Conservation (phyloP, 2,329 filamentous ascomycete species). For the Sarocladium brachiariae region DNA sequence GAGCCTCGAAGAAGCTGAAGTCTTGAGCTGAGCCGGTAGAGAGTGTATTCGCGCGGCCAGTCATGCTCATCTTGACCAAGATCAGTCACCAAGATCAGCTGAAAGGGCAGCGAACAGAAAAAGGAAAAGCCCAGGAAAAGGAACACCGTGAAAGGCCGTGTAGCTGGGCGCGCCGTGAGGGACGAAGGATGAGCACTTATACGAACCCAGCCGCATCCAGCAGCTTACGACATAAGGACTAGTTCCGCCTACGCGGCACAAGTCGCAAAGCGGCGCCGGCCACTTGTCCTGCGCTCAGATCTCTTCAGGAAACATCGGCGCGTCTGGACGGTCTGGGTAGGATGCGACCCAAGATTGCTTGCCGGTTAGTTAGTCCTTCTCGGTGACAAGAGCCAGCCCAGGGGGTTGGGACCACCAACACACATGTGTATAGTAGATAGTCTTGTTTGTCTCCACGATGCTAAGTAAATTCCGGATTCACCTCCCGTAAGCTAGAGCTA, state of each 20-base stretch:
- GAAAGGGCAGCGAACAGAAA: too few relatives aligned
- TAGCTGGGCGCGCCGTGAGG: neutral
- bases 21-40: conserved; percentile 7
- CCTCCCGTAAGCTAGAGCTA: neutral
- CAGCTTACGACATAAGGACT: too few relatives aligned
- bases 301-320: neutral
- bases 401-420: neutral
- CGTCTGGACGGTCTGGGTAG: neutral
- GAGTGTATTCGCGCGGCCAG: neutral
- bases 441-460: neutral
- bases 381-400: neutral
- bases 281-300: conserved; percentile 8
- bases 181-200: neutral
- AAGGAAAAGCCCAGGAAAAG: too few relatives aligned
- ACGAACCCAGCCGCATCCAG: neutral
- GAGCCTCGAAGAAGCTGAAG: conserved; percentile 8
- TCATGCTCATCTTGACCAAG: conserved; percentile 3
- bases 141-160: too few relatives aligned
- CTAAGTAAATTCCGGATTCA: neutral
- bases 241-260: too few relatives aligned
- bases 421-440: neutral
- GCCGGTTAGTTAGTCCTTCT: too few relatives aligned
- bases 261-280: too few relatives aligned
- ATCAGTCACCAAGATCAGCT: neutral
- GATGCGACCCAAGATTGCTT: neutral